Conservation (phyloP, 2,329 filamentous ascomycete species). For the Pseudogymnoascus verrucosus region DNA sequence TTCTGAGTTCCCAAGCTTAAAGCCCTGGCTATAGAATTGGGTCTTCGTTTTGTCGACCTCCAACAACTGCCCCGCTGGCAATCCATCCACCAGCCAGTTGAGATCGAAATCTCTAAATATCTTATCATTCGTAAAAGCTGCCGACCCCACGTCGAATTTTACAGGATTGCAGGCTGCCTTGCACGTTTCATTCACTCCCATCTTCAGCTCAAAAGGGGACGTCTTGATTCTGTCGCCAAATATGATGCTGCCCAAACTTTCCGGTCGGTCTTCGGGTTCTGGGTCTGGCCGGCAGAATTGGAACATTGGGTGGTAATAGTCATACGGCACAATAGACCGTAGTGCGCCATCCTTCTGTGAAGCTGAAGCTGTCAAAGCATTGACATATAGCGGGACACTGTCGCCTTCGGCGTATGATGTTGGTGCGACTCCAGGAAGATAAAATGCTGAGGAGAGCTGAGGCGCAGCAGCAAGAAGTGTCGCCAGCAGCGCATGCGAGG, state of each 20-base stretch:
- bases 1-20: constrained; percentile 63
- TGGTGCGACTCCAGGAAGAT: constrained; percentile 90
- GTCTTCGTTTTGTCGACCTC: constrained; percentile 67
- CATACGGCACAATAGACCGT: constrained; percentile 88
- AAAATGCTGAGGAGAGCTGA: constrained; percentile 65
- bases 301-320: constrained; percentile 87
- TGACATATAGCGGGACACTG: constrained; percentile 80
- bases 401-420: constrained; percentile 81
- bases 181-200: constrained; percentile 82
- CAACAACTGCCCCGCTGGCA: constrained; percentile 81
- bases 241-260: constrained; percentile 89
- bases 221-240: constrained; percentile 97
- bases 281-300: constrained; percentile 77
- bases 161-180: constrained; percentile 65
- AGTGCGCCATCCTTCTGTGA: constrained; percentile 70
- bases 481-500: constrained; percentile 41
- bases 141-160: constrained; percentile 57
- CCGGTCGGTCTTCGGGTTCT: constrained; percentile 71
- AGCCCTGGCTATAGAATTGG: constrained; percentile 86
- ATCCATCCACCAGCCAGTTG: constrained; percentile 91
- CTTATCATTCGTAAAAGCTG: constrained; percentile 72
- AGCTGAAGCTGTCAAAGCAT: constrained; percentile 80
- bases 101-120: constrained; percentile 84
- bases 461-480: constrained; percentile 40
- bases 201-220: constrained; percentile 84